A percentile compares a stretch with the other conserved stretches of the same genome.
phyloP scores from a whole-genome alignment of 83 land plant species.

The Thuja plicata region DNA sequence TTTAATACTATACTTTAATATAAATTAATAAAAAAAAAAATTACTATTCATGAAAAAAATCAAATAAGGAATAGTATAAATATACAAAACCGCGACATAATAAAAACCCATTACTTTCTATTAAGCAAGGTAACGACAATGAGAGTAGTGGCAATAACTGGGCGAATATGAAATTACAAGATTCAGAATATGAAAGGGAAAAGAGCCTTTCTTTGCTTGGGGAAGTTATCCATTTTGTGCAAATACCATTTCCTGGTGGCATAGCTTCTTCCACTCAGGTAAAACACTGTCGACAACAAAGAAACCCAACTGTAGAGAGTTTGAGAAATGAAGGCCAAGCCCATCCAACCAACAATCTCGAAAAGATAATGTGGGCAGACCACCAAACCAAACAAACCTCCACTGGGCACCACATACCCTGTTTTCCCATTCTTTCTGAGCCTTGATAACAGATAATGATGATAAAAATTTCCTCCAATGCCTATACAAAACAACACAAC shows the following conservation, averaged over 20 bases:
- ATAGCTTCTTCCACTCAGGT: slow-evolving; percentile 61
- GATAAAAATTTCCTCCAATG: slow-evolving; percentile 70
- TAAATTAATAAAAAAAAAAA: too few species aligned
- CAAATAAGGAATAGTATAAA: too few species aligned
- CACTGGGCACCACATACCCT: slow-evolving; percentile 67
- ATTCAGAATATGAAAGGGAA: slow-evolving; percentile 55
- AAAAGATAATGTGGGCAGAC: slow-evolving; percentile 77
- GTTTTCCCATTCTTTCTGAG: slow-evolving; percentile 37
- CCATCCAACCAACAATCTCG: slow-evolving; percentile 58
- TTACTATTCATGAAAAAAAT: too few species aligned
- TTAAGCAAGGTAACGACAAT: too few species aligned
- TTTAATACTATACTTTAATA: too few species aligned
- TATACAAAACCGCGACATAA: too few species aligned
- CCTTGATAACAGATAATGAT: slow-evolving; percentile 62
- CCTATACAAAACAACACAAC: slow-evolving; percentile 51
- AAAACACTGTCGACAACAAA: slow-evolving; percentile 24
- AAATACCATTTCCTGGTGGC: slow-evolving; percentile 68
- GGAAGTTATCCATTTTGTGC: slow-evolving; percentile 66
- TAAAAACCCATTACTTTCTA: too few species aligned
- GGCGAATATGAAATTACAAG: not conserved
- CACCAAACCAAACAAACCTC: slow-evolving; percentile 60
- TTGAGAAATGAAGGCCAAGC: slow-evolving; percentile 61
- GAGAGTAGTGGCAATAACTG: too few species aligned
- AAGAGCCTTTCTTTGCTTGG: slow-evolving; percentile 52
- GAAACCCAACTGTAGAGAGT: slow-evolving; percentile 32